Evolutionary conservation across 768 basidiomycete genomes (phyloP).

Genomic region (Piloderma croceum): DNA sequence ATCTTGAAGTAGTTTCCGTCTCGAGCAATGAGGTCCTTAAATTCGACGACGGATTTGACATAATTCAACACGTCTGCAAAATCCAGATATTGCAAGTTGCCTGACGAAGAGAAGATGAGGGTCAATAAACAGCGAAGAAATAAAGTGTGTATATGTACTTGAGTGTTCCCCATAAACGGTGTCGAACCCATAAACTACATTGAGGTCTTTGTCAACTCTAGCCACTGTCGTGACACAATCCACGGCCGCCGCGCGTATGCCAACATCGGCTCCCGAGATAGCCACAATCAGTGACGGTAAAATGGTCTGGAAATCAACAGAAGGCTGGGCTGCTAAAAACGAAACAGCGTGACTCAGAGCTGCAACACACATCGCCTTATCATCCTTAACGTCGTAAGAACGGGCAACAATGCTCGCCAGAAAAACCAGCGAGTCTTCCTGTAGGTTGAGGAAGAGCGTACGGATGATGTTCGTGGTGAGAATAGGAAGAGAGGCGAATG

Average conservation of each 20-base stretch:
- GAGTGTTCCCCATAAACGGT: slow-evolving; percentile 60
- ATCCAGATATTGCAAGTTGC: slow-evolving; percentile 61
- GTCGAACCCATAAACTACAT: slow-evolving; percentile 68
- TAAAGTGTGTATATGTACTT: slow-evolving; percentile 34
- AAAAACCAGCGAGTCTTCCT: slow-evolving; percentile 71
- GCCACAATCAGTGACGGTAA: slow-evolving; percentile 65
- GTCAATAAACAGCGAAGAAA: neutral
- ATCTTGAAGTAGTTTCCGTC: slow-evolving; percentile 53
- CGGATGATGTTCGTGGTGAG: slow-evolving; percentile 56
- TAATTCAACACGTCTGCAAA: slow-evolving; percentile 59
- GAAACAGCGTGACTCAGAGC: slow-evolving; percentile 74
- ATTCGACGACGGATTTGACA: slow-evolving; percentile 42
- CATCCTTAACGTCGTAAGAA: slow-evolving; percentile 19
- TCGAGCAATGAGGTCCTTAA: slow-evolving; percentile 50
- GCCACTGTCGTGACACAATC: slow-evolving; percentile 49
- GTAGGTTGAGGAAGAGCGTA: slow-evolving; percentile 60
- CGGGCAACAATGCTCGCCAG: slow-evolving; percentile 65
- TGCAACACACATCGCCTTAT: slow-evolving; percentile 37
- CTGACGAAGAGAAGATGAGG: slow-evolving; percentile 25
- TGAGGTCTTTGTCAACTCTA: slow-evolving; percentile 38
- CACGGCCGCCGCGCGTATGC: slow-evolving; percentile 46
- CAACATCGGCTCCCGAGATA: slow-evolving; percentile 39
- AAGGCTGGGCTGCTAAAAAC: slow-evolving; percentile 70
- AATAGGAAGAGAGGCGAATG: slow-evolving; percentile 39
- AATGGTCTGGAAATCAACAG: slow-evolving; percentile 76